Evolutionary conservation across 2,329 filamentous ascomycete genomes (phyloP), one percentile per base, ranked within the genome.

Genomic region (Fonsecaea multimorphosa): DNA sequence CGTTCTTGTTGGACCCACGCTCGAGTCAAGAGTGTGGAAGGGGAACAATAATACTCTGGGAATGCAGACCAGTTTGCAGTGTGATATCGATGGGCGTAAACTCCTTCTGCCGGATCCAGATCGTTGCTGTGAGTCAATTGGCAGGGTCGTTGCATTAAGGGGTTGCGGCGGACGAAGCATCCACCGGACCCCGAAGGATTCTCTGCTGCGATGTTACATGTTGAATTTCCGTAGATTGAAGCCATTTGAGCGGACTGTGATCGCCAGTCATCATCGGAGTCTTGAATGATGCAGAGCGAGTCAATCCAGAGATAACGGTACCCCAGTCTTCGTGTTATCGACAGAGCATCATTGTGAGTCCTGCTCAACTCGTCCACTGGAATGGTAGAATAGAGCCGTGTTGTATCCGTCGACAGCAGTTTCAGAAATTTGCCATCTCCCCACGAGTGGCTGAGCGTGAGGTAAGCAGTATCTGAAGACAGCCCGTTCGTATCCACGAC

Each of bases 31-130:
- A 40, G 38, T 14, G 38, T n/a, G n/a, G n/a, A n/a, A n/a, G 14
- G 38, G 8, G 38, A 40, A 40, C 19, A 40, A 6, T 40, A 40
- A 40, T 40, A 40, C 38, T n/a, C 16, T n/a, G 38, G 38, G 8
- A 40, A 40, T 40, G 38, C 38, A n/a, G 38, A 40, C 38, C 38
- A 40, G n/a, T 40, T 40, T n/a, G 38, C 38, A n/a, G 38, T 40
- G 38, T 40, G 38, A 8, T 40, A 40, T 14, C 38, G 38, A 19
- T 40, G 38, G 16, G 38, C 38, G 16, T 40, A 40, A 16, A 40
- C 38, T n/a, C 38, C 38, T 40, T 40, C 38, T 40, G 16, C 38
- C 11, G 16, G 38, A 19, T 40, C 38, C 38, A 40, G 16, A n/a
- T 40, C 38, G 38, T 11, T 40, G 38, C 38, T 40, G 38, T 40